Evolutionary conservation across 768 basidiomycete genomes (phyloP).

Genomic region (Phlegmacium glaucopus): DNA sequence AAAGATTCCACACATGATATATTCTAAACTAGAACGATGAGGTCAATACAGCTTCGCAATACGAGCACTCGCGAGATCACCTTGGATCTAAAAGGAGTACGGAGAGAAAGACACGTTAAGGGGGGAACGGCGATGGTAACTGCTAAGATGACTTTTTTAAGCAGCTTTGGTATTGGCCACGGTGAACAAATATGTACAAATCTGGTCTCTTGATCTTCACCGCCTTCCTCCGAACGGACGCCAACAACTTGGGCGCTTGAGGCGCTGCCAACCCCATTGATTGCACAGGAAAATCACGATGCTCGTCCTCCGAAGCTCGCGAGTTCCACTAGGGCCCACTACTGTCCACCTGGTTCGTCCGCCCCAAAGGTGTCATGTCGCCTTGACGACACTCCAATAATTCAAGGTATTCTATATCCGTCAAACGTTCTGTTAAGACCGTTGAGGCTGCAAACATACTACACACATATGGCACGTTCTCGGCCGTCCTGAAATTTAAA

Average conservation of each 20-base stretch:
- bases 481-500: too few relatives aligned
- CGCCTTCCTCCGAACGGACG: too few relatives aligned
- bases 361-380: too few relatives aligned
- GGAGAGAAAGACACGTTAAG: constrained; percentile 23
- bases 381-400: too few relatives aligned
- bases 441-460: too few relatives aligned
- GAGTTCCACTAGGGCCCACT: too few relatives aligned
- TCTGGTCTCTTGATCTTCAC: constrained; percentile 4
- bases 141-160: constrained; percentile 16
- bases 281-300: background rate
- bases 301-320: background rate
- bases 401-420: too few relatives aligned
- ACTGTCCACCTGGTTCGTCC: too few relatives aligned
- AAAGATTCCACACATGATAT: constrained; percentile 91
- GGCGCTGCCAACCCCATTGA: background rate
- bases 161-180: constrained; percentile 13
- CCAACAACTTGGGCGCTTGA: too few relatives aligned
- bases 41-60: background rate
- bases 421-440: too few relatives aligned
- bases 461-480: too few relatives aligned
- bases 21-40: constrained; percentile 2
- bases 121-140: constrained; percentile 10
- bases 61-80: constrained; percentile 4
- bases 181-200: constrained; percentile 29
- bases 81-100: constrained; percentile 9